Percentiles rank a stretch among this genome's conserved stretches.
Conservation (phyloP, 371 early-diverging fungal genomes). For the Sanchytrium tribonematis region DNA sequence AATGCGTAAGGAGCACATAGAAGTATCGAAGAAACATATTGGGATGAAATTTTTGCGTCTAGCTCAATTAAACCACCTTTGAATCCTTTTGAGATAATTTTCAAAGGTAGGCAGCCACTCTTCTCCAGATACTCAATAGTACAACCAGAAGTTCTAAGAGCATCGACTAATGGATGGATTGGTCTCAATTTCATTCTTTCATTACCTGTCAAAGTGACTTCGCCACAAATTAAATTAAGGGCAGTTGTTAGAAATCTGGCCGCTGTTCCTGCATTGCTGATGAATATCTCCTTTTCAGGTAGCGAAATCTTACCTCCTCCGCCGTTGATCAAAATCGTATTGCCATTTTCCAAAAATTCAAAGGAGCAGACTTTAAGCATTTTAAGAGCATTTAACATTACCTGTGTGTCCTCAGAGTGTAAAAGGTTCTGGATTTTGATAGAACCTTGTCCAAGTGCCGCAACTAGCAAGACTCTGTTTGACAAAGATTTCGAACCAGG, state of each 20-base stretch:
- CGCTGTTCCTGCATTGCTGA: constrained; percentile 94
- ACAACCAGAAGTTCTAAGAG: constrained; percentile 48
- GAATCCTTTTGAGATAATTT: constrained; percentile 43
- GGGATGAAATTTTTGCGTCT: constrained; percentile 72
- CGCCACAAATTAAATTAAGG: constrained; percentile 36
- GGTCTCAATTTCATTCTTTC: constrained; percentile 91
- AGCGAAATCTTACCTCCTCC: constrained; percentile 32
- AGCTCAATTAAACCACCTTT: constrained; percentile 63
- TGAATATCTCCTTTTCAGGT: constrained; percentile 47
- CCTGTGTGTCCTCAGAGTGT: constrained; percentile 89
- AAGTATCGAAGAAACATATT: constrained; percentile 85
- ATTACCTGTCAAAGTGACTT: constrained; percentile 65
- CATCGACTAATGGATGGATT: constrained; percentile 59
- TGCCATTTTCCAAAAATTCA: constrained; percentile 72
- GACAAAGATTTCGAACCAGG: constrained; percentile 91
- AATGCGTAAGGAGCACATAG: constrained; percentile 76
- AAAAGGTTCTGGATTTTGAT: constrained; percentile 57
- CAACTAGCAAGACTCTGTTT: constrained; percentile 71
- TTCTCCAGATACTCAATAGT: constrained; percentile 41
- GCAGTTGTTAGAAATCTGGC: constrained; percentile 77
- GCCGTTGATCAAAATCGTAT: constrained; percentile 56
- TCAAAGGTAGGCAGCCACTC: constrained; percentile 59
- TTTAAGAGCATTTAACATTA: constrained; percentile 72
- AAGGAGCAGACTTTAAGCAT: constrained; percentile 53
- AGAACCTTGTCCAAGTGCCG: constrained; percentile 56